Percentiles rank a stretch among this genome's conserved stretches.
These are phyloP conservation scores for Trametes cingulata DNA, from an alignment of 768 basidiomycete species.

Conservation along the genomic window DNA sequence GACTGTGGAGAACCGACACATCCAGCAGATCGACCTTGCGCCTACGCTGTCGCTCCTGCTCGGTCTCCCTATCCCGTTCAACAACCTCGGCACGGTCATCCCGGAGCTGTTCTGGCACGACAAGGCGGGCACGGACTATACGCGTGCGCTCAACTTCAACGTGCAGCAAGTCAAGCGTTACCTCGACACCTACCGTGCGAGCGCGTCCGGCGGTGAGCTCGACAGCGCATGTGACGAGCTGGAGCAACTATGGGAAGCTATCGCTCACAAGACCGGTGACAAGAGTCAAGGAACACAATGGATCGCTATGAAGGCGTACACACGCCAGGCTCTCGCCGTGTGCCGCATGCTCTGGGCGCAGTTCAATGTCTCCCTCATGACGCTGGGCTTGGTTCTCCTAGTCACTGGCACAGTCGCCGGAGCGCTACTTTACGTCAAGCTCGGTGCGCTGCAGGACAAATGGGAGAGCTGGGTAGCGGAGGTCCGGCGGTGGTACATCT, in stretches of 20 bases:
- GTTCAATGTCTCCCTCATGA: constrained; percentile 81
- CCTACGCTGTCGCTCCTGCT: constrained; percentile 87
- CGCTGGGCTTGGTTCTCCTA: constrained; percentile 66
- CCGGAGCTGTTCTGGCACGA: constrained; percentile 85
- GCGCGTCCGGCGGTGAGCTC: constrained; percentile 72
- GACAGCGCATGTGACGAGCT: constrained; percentile 61
- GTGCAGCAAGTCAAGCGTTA: constrained; percentile 75
- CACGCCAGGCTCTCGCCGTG: constrained; percentile 58
- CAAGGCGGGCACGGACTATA: constrained; percentile 41
- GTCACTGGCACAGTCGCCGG: constrained; percentile 53
- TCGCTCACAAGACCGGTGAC: constrained; percentile 11
- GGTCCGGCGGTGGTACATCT: constrained; percentile 13
- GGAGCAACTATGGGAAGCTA: constrained; percentile 42
- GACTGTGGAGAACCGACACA: constrained; percentile 51
- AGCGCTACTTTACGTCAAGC: constrained; percentile 54
- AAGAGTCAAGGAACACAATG: constrained; percentile 16
- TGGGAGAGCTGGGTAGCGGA: constrained; percentile 46
- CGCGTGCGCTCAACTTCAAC: constrained; percentile 68
- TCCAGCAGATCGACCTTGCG: constrained; percentile 93
- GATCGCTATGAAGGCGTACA: constrained; percentile 46
- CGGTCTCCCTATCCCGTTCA: constrained; percentile 93
- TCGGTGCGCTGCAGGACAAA: constrained; percentile 40
- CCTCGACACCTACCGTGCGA: constrained; percentile 72
- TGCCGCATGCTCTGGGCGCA: constrained; percentile 94
- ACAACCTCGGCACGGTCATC: constrained; percentile 89